A percentile compares a stretch with the other conserved stretches of the same genome.
phyloP scores from a whole-genome alignment of 345 rosid genomes.

The Lumnitzera littorea region DNA sequence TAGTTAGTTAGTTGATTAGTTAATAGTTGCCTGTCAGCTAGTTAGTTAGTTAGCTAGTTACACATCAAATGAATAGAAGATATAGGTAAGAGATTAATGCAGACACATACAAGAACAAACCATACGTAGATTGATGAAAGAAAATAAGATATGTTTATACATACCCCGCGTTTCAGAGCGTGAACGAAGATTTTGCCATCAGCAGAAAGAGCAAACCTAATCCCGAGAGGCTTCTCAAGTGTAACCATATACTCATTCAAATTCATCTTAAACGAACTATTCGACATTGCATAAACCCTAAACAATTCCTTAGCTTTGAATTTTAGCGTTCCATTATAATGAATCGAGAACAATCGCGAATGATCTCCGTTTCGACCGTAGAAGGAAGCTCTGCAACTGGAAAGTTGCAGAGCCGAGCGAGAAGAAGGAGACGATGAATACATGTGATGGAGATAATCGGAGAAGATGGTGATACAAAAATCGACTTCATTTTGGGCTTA shows the following conservation, averaged over 20 bases:
- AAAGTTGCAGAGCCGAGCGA: slow-evolving; percentile 21
- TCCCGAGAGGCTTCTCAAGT: slow-evolving; percentile 76
- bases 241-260: slow-evolving; percentile 94
- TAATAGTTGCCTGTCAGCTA: no score
- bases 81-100: not conserved
- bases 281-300: slow-evolving; percentile 40
- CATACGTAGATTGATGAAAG: not conserved
- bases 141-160: not conserved
- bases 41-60: no score
- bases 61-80: no score
- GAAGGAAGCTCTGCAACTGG: slow-evolving; percentile 25
- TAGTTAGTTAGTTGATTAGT: no score
- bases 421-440: no score
- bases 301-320: no score
- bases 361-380: no score
- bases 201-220: slow-evolving; percentile 63
- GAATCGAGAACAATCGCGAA: no score
- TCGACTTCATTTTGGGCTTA: no score
- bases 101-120: not conserved
- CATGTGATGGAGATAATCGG: no score
- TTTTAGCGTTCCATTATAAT: no score
- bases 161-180: slow-evolving; percentile 77
- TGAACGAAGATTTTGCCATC: slow-evolving; percentile 79
- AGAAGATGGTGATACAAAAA: no score
- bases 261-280: slow-evolving; percentile 47